Evolutionary conservation across 2,329 filamentous ascomycete species (phyloP).

Genomic region (Chaetomium globosum): DNA sequence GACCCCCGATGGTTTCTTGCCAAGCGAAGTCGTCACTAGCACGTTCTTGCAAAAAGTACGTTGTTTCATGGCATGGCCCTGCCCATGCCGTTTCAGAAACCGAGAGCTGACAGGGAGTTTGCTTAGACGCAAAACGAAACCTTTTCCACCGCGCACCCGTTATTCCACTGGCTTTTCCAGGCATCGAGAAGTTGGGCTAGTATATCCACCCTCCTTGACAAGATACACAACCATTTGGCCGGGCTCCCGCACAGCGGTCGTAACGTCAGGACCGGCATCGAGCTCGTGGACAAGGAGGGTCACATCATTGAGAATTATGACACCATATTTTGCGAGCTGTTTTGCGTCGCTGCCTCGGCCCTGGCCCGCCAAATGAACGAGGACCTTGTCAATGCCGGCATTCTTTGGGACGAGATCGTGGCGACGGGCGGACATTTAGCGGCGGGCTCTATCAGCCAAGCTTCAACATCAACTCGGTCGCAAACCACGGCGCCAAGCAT

Average conservation of each 20-base stretch:
- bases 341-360: constrained; percentile 76
- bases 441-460: constrained; percentile 17
- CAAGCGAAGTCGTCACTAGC: constrained; percentile 76
- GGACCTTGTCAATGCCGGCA: constrained; percentile 64
- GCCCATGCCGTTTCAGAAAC: neutral
- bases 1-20: constrained; percentile 68
- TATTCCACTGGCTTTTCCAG: constrained; percentile 86
- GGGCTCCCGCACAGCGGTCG: constrained; percentile 47
- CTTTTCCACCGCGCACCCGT: constrained; percentile 73
- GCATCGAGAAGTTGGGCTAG: constrained; percentile 76
- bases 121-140: constrained; percentile 66
- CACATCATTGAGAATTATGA: constrained; percentile 70
- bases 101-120: neutral
- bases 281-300: constrained; percentile 56
- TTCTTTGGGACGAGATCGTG: constrained; percentile 75
- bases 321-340: constrained; percentile 76
- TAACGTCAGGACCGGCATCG: constrained; percentile 46
- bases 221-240: constrained; percentile 73
- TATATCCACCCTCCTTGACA: constrained; percentile 67
- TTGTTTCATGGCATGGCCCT: neutral
- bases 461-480: constrained; percentile 13
- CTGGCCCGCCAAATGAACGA: constrained; percentile 69
- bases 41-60: constrained; percentile 67
- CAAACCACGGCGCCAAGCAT: neutral
- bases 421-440: constrained; percentile 56